Evolutionary conservation across 352 stramenopile genomes (phyloP).

Genomic region (Phytophthora brassicae): DNA sequence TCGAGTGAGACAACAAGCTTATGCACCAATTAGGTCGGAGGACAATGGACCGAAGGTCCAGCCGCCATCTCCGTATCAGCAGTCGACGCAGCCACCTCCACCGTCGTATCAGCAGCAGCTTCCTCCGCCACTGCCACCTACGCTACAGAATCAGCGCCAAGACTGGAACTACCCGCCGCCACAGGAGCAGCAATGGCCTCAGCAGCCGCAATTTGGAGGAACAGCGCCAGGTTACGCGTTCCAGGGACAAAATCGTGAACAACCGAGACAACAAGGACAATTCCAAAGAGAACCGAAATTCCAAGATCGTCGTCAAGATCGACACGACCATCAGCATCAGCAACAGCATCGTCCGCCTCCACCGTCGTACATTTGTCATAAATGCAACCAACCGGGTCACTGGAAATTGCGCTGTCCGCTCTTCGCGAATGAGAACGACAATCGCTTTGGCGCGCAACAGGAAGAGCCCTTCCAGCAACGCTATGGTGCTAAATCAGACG

Average conservation of each 20-base stretch:
- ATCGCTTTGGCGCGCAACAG: constrained; percentile 8
- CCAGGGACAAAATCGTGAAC: constrained; percentile 6
- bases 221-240: constrained; percentile 11
- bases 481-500: constrained; percentile 3
- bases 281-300: constrained; percentile 30
- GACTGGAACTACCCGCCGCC: constrained; percentile 20
- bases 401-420: constrained; percentile 80
- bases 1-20: constrained; percentile 42
- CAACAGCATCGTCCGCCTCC: constrained; percentile 46
- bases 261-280: constrained; percentile 8
- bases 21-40: constrained; percentile 29
- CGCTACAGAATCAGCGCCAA: constrained; percentile 13
- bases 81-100: constrained; percentile 18
- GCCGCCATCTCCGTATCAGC: constrained; percentile 3
- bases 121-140: constrained; percentile 12
- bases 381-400: constrained; percentile 72
- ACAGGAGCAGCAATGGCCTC: constrained; percentile 14
- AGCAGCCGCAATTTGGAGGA: constrained; percentile 13
- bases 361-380: constrained; percentile 73
- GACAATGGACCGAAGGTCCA: constrained; percentile 9
- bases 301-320: constrained; percentile 28
- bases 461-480: constrained; percentile 13
- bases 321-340: constrained; percentile 17
- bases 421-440: constrained; percentile 23
- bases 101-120: constrained; percentile 8